Percentiles rank a stretch among this genome's conserved stretches.
phyloP scores from a whole-genome alignment of 768 basidiomycete species.

The Naganishia vishniacii region DNA sequence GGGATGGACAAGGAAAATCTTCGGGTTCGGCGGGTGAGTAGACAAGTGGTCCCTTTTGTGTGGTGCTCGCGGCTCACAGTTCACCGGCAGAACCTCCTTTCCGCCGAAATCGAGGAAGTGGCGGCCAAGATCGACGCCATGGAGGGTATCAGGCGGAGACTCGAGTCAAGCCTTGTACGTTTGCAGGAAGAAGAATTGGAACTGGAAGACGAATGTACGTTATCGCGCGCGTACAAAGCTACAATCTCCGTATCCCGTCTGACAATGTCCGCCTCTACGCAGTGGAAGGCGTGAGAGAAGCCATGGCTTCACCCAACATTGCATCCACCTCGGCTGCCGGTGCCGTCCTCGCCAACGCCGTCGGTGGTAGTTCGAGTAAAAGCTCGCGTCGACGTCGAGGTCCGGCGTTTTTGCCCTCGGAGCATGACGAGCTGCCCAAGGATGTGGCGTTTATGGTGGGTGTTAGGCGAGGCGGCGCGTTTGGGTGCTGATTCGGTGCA shows the following conservation, averaged over 20 bases:
- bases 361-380: conserved; percentile 1
- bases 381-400: conserved; percentile 66
- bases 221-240: background rate
- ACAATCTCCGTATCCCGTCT: too few species aligned
- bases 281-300: conserved; percentile 88
- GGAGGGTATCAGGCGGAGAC: conserved; percentile 68
- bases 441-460: conserved; percentile 85
- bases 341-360: conserved; percentile 52
- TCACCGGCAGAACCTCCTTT: conserved; percentile 65
- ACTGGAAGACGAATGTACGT: conserved; percentile 88
- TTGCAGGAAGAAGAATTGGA: conserved; percentile 93
- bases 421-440: conserved; percentile 89
- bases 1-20: conserved; percentile 85
- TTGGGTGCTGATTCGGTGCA: conserved; percentile 40
- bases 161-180: conserved; percentile 76
- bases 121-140: conserved; percentile 81
- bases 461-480: background rate
- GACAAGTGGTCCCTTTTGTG: background rate
- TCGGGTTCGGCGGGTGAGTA: conserved; percentile 73
- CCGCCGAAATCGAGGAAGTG: conserved; percentile 81
- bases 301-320: conserved; percentile 53
- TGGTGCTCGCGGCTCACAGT: conserved; percentile 16
- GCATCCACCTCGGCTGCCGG: conserved; percentile 37
- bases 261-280: too few species aligned
- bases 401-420: conserved; percentile 91